Evolutionary conservation across 192 early-diverging fungal genomes (phyloP), one percentile per base, ranked within the genome.

Genomic region (Phlyctochytrium planicorne): DNA sequence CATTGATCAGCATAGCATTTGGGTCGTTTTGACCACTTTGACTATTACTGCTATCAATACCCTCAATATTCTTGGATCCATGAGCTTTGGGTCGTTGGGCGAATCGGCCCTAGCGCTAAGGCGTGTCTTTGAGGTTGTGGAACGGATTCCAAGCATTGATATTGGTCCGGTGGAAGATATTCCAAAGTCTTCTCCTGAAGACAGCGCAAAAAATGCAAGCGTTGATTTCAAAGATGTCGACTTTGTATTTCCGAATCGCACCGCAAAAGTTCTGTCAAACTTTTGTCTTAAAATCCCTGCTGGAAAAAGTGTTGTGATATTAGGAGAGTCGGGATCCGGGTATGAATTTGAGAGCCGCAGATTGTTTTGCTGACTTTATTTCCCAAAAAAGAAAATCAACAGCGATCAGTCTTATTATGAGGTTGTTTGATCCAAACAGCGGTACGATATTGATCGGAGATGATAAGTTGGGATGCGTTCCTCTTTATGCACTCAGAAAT

Each of bases 361-460:
- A 50, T 14, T n/a, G n/a, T 14, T 10, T 14, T 10, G n/a, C 40
- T 50, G 40, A 50, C 40, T 50, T 50, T 10, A n/a, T 10, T 50
- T 50, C 12, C 40, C n/a, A n/a, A n/a, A n/a, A 50, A 14, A 50
- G 85, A 36, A 98, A 94, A 73, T 89, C 86, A 12, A 98, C 95
- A n/a, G 87, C 89, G 66, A 82, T 95, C 6, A 77, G 83, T 33
- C 80, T 97, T 35, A 60, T 97, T 24, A 86, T 92, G 76, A 85
- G 95, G 35, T 95, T 96, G 73, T 96, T 97, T 73, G 74, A 82
- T 60, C 74, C 77, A 2, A 40, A 24, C 27, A 47, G 23, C 33
- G 80, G 81, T 12, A 30, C 88, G 88, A 83, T 96, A 4, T 64
- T 75, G 23, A 55, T 96, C 4, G 93, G 96, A 77, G 92, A 90